Conservation (phyloP, 805 yeast species). For the Peterozyma toletana region DNA sequence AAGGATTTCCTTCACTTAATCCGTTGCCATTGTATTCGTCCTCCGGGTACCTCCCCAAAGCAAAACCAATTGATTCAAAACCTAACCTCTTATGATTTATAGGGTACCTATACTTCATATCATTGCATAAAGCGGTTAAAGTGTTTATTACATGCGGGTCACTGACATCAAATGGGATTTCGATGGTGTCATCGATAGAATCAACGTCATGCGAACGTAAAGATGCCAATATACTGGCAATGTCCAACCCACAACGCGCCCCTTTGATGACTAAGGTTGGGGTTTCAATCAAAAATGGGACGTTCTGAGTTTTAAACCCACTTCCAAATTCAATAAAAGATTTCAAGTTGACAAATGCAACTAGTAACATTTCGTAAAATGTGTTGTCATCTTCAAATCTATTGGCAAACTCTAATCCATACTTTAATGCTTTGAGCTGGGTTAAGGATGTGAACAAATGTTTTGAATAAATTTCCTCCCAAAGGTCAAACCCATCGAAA, state of each 20-base stretch:
- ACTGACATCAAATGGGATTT: constrained; percentile 56
- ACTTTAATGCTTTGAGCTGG: constrained; percentile 61
- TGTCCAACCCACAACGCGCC: constrained; percentile 66
- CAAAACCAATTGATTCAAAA: constrained; percentile 42
- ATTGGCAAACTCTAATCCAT: constrained; percentile 40
- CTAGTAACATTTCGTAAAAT: constrained; percentile 22
- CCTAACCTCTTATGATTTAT: constrained; percentile 50
- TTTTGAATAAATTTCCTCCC: constrained; percentile 79
- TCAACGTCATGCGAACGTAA: constrained; percentile 38
- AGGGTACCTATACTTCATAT: constrained; percentile 73
- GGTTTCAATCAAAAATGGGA: constrained; percentile 64
- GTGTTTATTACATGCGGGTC: constrained; percentile 57
- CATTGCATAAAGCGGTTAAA: constrained; percentile 49
- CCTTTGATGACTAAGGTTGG: constrained; percentile 36
- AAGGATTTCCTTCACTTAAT: constrained; percentile 79
- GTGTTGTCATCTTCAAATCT: constrained; percentile 17
- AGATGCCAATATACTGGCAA: constrained; percentile 56
- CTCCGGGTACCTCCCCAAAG: constrained; percentile 89
- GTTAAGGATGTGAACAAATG: constrained; percentile 78
- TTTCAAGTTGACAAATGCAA: constrained; percentile 26
- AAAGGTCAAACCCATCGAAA: constrained; percentile 68
- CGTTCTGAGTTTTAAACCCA: constrained; percentile 30
- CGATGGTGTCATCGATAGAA: constrained; percentile 21
- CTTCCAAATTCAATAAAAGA: constrained; percentile 30
- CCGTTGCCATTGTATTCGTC: constrained; percentile 78